phyloP scores from a whole-genome alignment of 2,329 filamentous ascomycete genomes.

The Cladophialophora carrionii region DNA sequence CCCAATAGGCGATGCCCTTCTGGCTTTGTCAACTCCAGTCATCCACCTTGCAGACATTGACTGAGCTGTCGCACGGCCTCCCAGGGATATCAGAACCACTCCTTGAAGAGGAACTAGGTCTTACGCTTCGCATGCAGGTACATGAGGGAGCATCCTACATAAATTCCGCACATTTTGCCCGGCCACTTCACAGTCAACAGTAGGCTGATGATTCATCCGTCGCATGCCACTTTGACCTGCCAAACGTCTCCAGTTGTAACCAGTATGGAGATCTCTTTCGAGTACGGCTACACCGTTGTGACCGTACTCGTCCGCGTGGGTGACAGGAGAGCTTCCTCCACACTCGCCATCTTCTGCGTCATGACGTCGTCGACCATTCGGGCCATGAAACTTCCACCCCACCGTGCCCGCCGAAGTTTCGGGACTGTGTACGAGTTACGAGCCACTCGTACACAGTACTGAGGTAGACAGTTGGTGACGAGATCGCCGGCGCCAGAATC shows the following conservation, averaged over 20 bases:
- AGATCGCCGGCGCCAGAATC: conserved; percentile 1
- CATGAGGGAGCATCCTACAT: neutral
- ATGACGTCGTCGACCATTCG: conserved; percentile 13
- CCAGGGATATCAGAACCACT: conserved; percentile 5
- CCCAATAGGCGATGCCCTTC: conserved; percentile 9
- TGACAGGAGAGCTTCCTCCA: neutral
- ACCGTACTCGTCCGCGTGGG: no score
- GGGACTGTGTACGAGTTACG: no score
- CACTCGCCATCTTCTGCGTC: neutral
- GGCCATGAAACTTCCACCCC: neutral
- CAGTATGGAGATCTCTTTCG: neutral
- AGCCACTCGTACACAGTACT: no score
- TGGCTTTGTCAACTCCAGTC: conserved; percentile 26
- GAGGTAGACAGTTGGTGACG: conserved; percentile 5
- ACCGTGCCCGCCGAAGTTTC: neutral
- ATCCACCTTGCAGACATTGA: conserved; percentile 9
- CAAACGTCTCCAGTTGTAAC: neutral
- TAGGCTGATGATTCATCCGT: conserved; percentile 11
- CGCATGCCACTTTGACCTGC: neutral
- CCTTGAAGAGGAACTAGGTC: conserved; percentile 17
- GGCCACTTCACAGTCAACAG: neutral
- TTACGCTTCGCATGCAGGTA: conserved; percentile 18
- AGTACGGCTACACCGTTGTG: neutral
- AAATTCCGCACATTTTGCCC: conserved; percentile 6
- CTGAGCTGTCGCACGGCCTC: conserved; percentile 2